These are phyloP conservation scores for Ammopiptanthus mongolicus DNA, from an alignment of 306 rosid species.

Conservation along the genomic window DNA sequence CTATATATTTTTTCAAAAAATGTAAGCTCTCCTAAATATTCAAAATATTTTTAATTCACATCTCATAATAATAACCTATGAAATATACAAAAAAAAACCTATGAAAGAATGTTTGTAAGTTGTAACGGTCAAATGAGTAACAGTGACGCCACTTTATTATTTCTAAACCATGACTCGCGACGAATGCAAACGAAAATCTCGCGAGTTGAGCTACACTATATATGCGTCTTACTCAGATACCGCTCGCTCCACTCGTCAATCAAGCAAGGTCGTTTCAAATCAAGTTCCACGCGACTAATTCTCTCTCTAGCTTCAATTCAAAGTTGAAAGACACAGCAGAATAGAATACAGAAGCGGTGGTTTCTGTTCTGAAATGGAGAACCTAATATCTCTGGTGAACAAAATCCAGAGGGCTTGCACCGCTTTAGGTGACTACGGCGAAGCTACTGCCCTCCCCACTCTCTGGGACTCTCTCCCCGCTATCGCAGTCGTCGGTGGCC, in stretches of 20 bases:
- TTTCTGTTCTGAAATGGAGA: too few species aligned
- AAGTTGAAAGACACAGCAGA: not conserved
- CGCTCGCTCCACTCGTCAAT: not conserved
- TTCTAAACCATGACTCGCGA: not conserved
- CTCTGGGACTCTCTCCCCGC: slow-evolving; percentile 96
- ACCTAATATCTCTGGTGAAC: slow-evolving; percentile 76
- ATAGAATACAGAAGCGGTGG: too few species aligned
- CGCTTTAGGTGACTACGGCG: slow-evolving; percentile 93
- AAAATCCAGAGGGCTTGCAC: slow-evolving; percentile 97
- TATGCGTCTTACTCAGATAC: not conserved
- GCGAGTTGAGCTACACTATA: slow-evolving; percentile 4
- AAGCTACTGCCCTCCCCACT: slow-evolving; percentile 83
- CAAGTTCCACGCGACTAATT: not conserved
- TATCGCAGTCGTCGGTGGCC: slow-evolving; percentile 97
- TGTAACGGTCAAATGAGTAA: not conserved
- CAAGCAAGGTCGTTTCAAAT: not conserved
- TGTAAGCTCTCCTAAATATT: too few species aligned
- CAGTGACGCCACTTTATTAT: not conserved
- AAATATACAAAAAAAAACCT: too few species aligned
- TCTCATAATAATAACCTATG: too few species aligned
- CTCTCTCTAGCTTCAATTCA: not conserved
- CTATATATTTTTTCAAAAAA: too few species aligned
- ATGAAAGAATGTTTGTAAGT: not conserved
- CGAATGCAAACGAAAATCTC: not conserved
- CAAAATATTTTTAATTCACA: too few species aligned